These are phyloP conservation scores for Dactylorhiza incarnata DNA, from an alignment of 106 monocot species.

Conservation along the genomic window DNA sequence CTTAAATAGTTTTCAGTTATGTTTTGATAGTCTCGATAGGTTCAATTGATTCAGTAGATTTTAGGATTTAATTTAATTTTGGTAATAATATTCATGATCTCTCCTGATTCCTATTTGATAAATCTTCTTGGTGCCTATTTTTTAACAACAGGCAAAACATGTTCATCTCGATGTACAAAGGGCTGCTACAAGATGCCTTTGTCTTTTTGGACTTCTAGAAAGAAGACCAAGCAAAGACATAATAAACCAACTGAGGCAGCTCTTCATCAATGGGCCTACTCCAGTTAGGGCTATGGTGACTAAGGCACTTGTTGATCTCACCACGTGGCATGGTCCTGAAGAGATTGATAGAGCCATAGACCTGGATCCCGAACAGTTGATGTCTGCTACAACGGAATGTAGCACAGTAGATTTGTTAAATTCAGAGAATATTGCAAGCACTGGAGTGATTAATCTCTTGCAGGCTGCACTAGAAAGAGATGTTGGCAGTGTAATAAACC, in stretches of 20 bases:
- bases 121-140: neutral
- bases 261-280: slow-evolving; percentile 49
- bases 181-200: slow-evolving; percentile 59
- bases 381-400: slow-evolving; percentile 21
- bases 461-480: slow-evolving; percentile 44
- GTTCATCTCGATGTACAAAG: slow-evolving; percentile 67
- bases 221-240: slow-evolving; percentile 61
- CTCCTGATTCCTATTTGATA: neutral
- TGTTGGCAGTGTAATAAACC: slow-evolving; percentile 21
- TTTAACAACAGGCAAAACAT: slow-evolving; percentile 56
- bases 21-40: too few species aligned
- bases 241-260: slow-evolving; percentile 67
- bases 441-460: slow-evolving; percentile 70
- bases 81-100: neutral
- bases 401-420: slow-evolving; percentile 29
- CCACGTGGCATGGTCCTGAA: slow-evolving; percentile 67
- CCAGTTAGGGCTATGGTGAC: slow-evolving; percentile 68
- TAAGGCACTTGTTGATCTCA: slow-evolving; percentile 76
- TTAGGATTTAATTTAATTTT: neutral
- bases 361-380: slow-evolving; percentile 18
- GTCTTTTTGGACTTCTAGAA: slow-evolving; percentile 69
- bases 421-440: slow-evolving; percentile 28
- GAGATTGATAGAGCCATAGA: slow-evolving; percentile 61
- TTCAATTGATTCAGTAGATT: too few species aligned
- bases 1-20: too few species aligned